Evolutionary conservation across 2,329 filamentous ascomycete species (phyloP).

Genomic region (Coniochaeta sp.): DNA sequence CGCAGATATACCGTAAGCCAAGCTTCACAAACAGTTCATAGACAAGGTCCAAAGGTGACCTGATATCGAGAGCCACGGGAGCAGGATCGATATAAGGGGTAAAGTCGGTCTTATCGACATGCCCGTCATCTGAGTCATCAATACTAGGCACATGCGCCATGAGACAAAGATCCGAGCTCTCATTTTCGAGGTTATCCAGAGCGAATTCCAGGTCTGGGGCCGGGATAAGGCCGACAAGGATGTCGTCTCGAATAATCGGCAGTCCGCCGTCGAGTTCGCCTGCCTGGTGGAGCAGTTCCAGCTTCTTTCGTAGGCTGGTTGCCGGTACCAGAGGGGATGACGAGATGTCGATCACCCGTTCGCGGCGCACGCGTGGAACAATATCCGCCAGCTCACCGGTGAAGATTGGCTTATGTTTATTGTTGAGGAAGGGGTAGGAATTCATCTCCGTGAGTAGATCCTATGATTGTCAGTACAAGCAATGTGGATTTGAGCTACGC

Average conservation of each 20-base stretch:
- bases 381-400: slow-evolving; percentile 85
- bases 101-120: slow-evolving; percentile 69
- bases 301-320: slow-evolving; percentile 66
- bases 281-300: slow-evolving; percentile 72
- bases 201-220: slow-evolving; percentile 91
- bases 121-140: slow-evolving; percentile 55
- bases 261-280: slow-evolving; percentile 91
- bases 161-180: slow-evolving; percentile 66
- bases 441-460: slow-evolving; percentile 96
- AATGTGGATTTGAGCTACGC: slow-evolving; percentile 1
- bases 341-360: slow-evolving; percentile 83
- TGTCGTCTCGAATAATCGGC: slow-evolving; percentile 70
- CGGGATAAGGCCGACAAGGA: slow-evolving; percentile 85
- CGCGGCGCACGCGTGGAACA: slow-evolving; percentile 63
- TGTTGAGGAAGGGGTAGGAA: slow-evolving; percentile 93
- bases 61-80: slow-evolving; percentile 79
- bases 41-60: slow-evolving; percentile 86
- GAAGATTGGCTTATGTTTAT: slow-evolving; percentile 87
- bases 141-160: slow-evolving; percentile 65
- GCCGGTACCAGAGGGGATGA: slow-evolving; percentile 74
- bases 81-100: slow-evolving; percentile 88
- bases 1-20: slow-evolving; percentile 86
- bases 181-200: slow-evolving; percentile 73
- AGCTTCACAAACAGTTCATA: slow-evolving; percentile 96
- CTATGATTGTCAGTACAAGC: slow-evolving; percentile 27